A percentile compares a stretch with the other conserved stretches of the same genome.
Conservation (phyloP, 163 green algal genomes). For the Scenedesmus sp. region DNA sequence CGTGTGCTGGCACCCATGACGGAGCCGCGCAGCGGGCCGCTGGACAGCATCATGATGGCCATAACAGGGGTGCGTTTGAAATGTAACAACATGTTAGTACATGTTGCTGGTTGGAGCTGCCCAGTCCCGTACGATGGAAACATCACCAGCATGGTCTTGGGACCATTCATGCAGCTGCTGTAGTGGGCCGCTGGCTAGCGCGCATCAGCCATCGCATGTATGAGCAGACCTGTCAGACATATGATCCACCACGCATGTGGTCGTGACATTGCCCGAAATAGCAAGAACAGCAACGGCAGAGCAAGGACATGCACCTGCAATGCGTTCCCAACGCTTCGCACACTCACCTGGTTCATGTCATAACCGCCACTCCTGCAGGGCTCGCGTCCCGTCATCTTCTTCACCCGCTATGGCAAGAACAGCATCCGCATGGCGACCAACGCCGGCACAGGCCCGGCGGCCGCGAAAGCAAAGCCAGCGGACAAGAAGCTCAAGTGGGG, state of each 20-base stretch:
- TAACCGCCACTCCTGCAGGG: constrained; percentile 56
- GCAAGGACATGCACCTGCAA: too few relatives aligned
- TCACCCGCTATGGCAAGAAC: constrained; percentile 66
- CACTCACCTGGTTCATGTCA: background rate
- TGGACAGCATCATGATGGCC: constrained; percentile 50
- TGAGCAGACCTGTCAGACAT: too few relatives aligned
- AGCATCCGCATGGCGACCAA: constrained; percentile 61
- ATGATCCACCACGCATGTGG: too few relatives aligned
- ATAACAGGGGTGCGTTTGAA: constrained; percentile 21
- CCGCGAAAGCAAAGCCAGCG: constrained; percentile 25
- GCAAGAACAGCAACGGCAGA: too few relatives aligned
- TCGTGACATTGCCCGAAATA: too few relatives aligned
- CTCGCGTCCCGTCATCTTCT: constrained; percentile 67
- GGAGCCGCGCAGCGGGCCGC: constrained; percentile 46
- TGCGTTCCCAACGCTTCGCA: too few relatives aligned
- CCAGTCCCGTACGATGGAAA: too few relatives aligned
- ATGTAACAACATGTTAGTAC: background rate
- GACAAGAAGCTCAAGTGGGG: constrained; percentile 61
- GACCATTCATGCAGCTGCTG: too few relatives aligned
- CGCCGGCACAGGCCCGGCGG: background rate
- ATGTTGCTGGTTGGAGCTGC: too few relatives aligned
- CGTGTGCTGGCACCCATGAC: constrained; percentile 42
- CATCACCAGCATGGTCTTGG: too few relatives aligned
- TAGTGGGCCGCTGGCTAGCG: too few relatives aligned
- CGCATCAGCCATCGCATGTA: too few relatives aligned